phyloP scores from a whole-genome alignment of 2,329 filamentous ascomycete genomes.

The Geosmithia morbida region DNA sequence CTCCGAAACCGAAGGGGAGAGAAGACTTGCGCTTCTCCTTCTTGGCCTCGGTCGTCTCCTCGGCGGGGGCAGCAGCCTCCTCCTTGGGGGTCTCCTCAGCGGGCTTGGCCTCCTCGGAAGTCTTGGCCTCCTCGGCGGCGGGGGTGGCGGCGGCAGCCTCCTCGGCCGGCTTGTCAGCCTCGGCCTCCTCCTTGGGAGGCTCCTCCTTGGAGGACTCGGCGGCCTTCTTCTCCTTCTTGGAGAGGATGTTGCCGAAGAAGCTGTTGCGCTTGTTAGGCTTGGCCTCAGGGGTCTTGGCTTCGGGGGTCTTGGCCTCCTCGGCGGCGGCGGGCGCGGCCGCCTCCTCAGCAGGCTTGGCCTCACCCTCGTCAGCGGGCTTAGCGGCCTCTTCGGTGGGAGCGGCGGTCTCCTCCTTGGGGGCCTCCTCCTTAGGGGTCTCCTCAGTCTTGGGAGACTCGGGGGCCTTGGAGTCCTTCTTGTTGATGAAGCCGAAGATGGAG shows the following conservation, averaged over 20 bases:
- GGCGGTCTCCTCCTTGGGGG: slow-evolving; percentile 14
- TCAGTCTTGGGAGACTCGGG: slow-evolving; percentile 17
- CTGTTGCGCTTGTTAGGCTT: slow-evolving; percentile 43
- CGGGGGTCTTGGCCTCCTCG: slow-evolving; percentile 19
- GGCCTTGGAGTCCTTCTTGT: slow-evolving; percentile 30
- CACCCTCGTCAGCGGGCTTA: slow-evolving; percentile 13
- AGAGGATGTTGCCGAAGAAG: slow-evolving; percentile 36
- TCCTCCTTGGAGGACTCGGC: slow-evolving; percentile 23
- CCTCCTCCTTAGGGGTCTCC: slow-evolving; percentile 9
- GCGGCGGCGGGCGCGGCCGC: slow-evolving; percentile 8
- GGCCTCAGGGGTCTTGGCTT: slow-evolving; percentile 26
- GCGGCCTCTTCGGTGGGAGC: slow-evolving; percentile 18
- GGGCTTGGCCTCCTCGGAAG: slow-evolving; percentile 25
- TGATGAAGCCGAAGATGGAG: slow-evolving; percentile 49
- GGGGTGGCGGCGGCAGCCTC: slow-evolving; percentile 42
- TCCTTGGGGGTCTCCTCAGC: slow-evolving; percentile 24
- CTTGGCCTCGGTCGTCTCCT: slow-evolving; percentile 43
- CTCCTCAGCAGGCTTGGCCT: slow-evolving; percentile 18
- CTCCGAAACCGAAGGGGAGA: slow-evolving; percentile 53
- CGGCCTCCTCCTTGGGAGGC: slow-evolving; percentile 25
- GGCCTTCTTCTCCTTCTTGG: slow-evolving; percentile 46
- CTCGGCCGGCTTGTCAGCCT: slow-evolving; percentile 27
- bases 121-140: slow-evolving; percentile 37
- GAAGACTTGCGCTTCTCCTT: slow-evolving; percentile 82
- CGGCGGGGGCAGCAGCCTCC: slow-evolving; percentile 23